These are phyloP conservation scores for Setomelanomma holmii DNA, from an alignment of 2,329 filamentous ascomycete genomes.

Conservation along the genomic window DNA sequence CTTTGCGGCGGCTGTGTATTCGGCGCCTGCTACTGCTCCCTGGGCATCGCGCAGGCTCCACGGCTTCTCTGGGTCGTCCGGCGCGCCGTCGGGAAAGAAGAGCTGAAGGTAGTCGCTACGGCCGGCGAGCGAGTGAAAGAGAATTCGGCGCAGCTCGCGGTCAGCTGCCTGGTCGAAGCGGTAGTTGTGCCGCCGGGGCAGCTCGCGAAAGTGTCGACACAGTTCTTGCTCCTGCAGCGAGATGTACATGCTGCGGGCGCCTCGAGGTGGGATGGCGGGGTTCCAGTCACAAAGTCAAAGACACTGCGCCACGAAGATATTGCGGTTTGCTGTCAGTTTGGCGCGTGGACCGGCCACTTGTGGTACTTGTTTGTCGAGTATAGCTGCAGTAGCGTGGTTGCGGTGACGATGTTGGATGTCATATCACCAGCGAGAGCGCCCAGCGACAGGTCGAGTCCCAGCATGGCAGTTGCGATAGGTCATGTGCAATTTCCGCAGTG, in stretches of 20 bases:
- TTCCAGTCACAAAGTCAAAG: background rate
- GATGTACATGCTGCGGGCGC: constrained; percentile 51
- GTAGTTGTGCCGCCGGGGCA: constrained; percentile 76
- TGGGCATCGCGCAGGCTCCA: constrained; percentile 88
- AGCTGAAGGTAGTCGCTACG: constrained; percentile 76
- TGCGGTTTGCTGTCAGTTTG: background rate
- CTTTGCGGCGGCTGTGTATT: constrained; percentile 89
- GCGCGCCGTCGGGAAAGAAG: constrained; percentile 80
- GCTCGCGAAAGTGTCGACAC: constrained; percentile 79
- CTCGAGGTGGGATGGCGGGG: constrained; percentile 20
- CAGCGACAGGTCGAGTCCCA: constrained; percentile 11
- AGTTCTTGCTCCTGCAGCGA: constrained; percentile 76
- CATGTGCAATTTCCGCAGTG: too few relatives aligned
- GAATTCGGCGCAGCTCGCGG: constrained; percentile 74
- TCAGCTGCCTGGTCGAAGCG: constrained; percentile 77
- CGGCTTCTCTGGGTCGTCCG: constrained; percentile 59
- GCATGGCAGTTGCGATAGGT: constrained; percentile 6
- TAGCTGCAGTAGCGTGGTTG: constrained; percentile 1
- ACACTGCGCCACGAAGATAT: background rate
- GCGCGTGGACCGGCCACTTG: constrained; percentile 26
- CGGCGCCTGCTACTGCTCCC: constrained; percentile 89
- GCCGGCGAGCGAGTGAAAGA: constrained; percentile 87
- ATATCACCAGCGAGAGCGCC: constrained; percentile 13
- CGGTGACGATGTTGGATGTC: constrained; percentile 11
- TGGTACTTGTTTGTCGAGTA: background rate